Conservation (phyloP, 192 early-diverging fungal species). For the Entophlyctis luteolus region DNA sequence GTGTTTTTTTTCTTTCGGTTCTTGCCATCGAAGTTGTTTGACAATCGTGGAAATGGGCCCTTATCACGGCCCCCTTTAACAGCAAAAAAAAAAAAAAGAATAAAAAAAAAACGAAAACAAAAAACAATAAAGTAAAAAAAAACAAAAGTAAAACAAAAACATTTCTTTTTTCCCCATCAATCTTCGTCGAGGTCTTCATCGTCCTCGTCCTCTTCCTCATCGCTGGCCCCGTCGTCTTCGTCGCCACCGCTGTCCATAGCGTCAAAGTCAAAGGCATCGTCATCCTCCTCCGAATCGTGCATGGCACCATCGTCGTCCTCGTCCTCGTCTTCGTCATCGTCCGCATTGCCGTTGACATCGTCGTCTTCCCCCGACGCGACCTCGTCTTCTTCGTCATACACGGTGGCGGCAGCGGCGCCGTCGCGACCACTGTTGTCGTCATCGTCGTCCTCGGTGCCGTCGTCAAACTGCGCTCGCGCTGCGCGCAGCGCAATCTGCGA, state of each 20-base stretch:
- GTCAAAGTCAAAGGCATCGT: slow-evolving; percentile 24
- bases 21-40: too few relatives aligned
- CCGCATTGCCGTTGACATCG: slow-evolving; percentile 14
- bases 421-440: slow-evolving; percentile 29
- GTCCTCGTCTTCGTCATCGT: neutral
- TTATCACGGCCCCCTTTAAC: too few relatives aligned
- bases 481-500: slow-evolving; percentile 31
- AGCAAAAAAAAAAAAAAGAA: too few relatives aligned
- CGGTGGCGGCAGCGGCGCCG: slow-evolving; percentile 18
- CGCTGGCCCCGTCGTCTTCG: slow-evolving; percentile 13
- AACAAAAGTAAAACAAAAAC: too few relatives aligned
- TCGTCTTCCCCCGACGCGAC: neutral
- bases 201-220: slow-evolving; percentile 27
- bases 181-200: slow-evolving; percentile 36
- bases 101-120: too few relatives aligned
- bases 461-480: neutral
- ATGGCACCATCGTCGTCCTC: too few relatives aligned
- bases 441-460: slow-evolving; percentile 2
- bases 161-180: slow-evolving; percentile 24
- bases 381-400: slow-evolving; percentile 38
- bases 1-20: too few relatives aligned
- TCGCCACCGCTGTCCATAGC: slow-evolving; percentile 16
- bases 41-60: too few relatives aligned
- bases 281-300: slow-evolving; percentile 15
- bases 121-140: too few relatives aligned